Percentiles rank a stretch among this genome's conserved stretches.
These are phyloP conservation scores for Eruca vesicaria DNA, from an alignment of 441 rosid genomes.

Conservation along the genomic window DNA sequence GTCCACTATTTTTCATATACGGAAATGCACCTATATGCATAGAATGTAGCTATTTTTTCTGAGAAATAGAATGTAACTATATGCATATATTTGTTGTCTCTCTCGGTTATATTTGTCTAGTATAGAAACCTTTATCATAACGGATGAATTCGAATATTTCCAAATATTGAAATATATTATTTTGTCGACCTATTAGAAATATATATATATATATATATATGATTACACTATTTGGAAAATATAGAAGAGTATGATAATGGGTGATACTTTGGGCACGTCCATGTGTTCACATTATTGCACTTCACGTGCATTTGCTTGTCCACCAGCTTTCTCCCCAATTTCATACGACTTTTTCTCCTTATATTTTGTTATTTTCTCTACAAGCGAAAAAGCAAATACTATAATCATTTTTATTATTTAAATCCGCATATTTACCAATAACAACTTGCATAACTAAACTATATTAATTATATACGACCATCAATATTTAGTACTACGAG, in stretches of 20 bases:
- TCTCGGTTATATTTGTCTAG: not conserved
- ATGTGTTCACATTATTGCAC: constrained; percentile 51
- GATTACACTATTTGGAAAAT: not conserved
- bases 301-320: constrained; percentile 55
- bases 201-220: not conserved
- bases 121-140: not conserved
- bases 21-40: not conserved
- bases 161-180: not conserved
- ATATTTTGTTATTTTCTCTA: not conserved
- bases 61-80: not conserved
- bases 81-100: not conserved
- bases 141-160: not conserved
- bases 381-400: not conserved
- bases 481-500: not conserved
- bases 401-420: not conserved
- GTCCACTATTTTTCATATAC: not conserved
- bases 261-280: constrained; percentile 34
- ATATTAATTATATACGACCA: not conserved
- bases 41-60: not conserved
- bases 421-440: not conserved
- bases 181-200: not conserved
- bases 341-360: constrained; percentile 27
- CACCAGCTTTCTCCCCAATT: constrained; percentile 37
- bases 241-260: constrained; percentile 30
- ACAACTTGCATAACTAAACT: not conserved